Evolutionary conservation across 2,329 filamentous ascomycete species (phyloP).

Genomic region (Calonectria hongkongensis): DNA sequence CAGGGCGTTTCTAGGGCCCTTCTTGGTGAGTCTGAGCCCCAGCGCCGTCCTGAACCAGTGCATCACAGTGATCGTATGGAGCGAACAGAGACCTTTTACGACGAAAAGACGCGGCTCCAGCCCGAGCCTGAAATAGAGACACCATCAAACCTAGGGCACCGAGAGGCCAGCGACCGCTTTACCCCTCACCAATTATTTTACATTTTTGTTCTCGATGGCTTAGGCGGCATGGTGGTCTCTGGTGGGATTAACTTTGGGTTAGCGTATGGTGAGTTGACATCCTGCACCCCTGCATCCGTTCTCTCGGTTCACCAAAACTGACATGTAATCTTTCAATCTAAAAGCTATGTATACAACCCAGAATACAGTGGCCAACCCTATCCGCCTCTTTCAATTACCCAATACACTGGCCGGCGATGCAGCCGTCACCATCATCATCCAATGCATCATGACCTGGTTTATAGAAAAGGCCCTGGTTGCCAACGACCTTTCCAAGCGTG

Average conservation of each 20-base stretch:
- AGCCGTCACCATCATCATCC: conserved; percentile 69
- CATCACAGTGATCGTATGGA: background rate
- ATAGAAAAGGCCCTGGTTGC: conserved; percentile 68
- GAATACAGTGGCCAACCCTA: conserved; percentile 60
- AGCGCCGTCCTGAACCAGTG: conserved; percentile 4
- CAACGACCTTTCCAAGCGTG: conserved; percentile 66
- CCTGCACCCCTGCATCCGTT: background rate
- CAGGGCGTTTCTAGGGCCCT: conserved; percentile 63
- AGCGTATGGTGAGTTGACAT: conserved; percentile 65
- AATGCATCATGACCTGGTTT: conserved; percentile 71
- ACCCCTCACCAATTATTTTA: conserved; percentile 69
- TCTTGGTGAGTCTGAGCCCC: conserved; percentile 57
- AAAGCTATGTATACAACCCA: conserved; percentile 69
- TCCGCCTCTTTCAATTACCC: conserved; percentile 70
- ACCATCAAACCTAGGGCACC: conserved; percentile 40
- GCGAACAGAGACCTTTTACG: conserved; percentile 13
- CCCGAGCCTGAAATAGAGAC: background rate
- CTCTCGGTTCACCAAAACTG: background rate
- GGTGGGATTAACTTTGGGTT: conserved; percentile 72
- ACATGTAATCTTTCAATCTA: background rate
- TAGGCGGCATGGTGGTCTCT: conserved; percentile 68
- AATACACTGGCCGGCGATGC: conserved; percentile 70
- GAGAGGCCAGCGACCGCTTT: conserved; percentile 63
- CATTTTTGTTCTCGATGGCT: conserved; percentile 67
- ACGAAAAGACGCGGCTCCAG: conserved; percentile 2